Conservation (phyloP, 139 green algal genomes). For the Ettlia oleoabundans region DNA sequence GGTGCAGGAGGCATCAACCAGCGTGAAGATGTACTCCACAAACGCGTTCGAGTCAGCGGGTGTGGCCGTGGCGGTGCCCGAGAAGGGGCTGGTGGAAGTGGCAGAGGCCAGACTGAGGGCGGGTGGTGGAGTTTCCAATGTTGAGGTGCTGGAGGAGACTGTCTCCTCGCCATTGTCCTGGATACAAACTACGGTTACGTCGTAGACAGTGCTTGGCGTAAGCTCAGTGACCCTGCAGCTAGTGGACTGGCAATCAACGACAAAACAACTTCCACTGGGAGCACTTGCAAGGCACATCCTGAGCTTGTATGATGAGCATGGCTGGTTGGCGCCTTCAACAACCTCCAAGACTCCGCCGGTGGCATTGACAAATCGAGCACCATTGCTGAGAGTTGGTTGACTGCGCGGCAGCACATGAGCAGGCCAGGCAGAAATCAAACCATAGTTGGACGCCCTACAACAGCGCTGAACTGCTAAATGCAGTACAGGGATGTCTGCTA, state of each 20-base stretch:
- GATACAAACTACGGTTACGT: neutral
- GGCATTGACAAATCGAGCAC: neutral
- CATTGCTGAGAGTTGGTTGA: neutral
- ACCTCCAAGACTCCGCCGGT: neutral
- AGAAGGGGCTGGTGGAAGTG: neutral
- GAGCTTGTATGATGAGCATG: neutral
- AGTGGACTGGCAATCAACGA: neutral
- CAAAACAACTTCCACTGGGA: neutral
- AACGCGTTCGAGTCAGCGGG: neutral
- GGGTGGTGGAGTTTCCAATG: neutral
- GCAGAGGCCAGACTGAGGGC: neutral
- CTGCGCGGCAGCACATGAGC: no score
- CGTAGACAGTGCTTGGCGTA: neutral
- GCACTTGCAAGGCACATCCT: neutral
- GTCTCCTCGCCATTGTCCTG: neutral
- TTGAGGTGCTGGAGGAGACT: neutral
- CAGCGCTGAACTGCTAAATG: no score
- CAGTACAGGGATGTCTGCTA: no score
- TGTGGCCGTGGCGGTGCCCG: neutral
- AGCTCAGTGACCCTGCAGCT: neutral
- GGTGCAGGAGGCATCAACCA: neutral
- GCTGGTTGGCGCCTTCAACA: neutral
- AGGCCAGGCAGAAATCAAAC: no score
- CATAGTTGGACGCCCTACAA: no score
- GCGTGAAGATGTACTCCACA: neutral